These are phyloP conservation scores for Exutisphaerella laricina DNA, from an alignment of 2,329 filamentous ascomycete species.

Conservation along the genomic window DNA sequence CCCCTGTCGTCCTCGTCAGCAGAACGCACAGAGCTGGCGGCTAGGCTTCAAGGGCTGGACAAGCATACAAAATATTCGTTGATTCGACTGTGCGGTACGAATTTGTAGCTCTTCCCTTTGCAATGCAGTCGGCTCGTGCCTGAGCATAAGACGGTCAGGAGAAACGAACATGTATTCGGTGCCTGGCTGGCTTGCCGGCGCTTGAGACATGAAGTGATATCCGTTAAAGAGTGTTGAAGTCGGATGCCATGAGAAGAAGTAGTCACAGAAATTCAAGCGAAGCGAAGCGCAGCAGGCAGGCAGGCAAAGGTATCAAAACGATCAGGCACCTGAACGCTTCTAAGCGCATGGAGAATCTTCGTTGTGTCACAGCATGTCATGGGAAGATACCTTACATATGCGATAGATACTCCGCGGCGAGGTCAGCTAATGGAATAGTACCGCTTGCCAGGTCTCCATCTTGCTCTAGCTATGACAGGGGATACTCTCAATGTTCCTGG, in stretches of 20 bases:
- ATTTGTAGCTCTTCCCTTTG: conserved; percentile 6
- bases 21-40: neutral
- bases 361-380: conserved; percentile 9
- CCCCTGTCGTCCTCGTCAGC: conserved; percentile 7
- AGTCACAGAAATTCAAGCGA: too few relatives aligned
- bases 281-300: conserved; percentile 4
- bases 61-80: conserved; percentile 10
- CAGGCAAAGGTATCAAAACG: neutral
- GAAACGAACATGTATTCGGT: conserved; percentile 17
- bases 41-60: neutral
- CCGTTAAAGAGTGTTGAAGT: neutral
- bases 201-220: conserved; percentile 7
- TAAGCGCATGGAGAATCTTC: neutral
- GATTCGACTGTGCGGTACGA: conserved; percentile 6
- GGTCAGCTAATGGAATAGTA: conserved; percentile 10
- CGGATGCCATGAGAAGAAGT: neutral
- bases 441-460: conserved; percentile 6
- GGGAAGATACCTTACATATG: conserved; percentile 5
- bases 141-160: conserved; percentile 18
- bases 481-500: neutral
- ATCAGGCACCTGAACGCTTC: neutral
- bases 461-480: too few relatives aligned
- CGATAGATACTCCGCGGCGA: conserved; percentile 1
- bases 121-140: conserved; percentile 11
- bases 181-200: conserved; percentile 4